Conservation (phyloP, 306 rosid species). For the Clitoria ternatea region DNA sequence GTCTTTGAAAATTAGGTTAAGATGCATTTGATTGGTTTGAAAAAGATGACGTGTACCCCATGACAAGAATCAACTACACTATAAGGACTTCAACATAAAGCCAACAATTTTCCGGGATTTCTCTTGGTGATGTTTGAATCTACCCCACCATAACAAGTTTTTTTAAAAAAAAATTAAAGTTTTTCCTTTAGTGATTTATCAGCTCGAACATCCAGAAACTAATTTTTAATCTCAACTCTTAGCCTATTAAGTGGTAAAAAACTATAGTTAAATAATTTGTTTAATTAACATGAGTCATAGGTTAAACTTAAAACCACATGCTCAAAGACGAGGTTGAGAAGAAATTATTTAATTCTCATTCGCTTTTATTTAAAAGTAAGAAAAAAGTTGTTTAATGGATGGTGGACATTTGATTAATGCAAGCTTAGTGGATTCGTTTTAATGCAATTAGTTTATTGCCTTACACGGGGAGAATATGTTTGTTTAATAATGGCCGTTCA, state of each 20-base stretch:
- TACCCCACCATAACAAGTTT: slow-evolving; percentile 28
- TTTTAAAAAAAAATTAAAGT: no score
- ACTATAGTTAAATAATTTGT: no score
- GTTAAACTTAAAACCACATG: no score
- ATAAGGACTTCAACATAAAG: slow-evolving; percentile 8
- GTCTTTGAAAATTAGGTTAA: slow-evolving; percentile 34
- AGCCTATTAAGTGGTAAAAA: no score
- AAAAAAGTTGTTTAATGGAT: slow-evolving; percentile 22
- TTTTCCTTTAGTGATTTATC: no score
- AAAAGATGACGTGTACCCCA: slow-evolving; percentile 40
- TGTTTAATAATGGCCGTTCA: slow-evolving; percentile 26
- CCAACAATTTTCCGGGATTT: slow-evolving; percentile 36
- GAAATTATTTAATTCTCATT: slow-evolving; percentile 8
- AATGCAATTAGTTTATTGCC: slow-evolving; percentile 19
- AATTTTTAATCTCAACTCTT: no score
- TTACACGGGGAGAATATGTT: slow-evolving; percentile 24
- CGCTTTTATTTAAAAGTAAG: background rate
- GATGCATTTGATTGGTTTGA: background rate
- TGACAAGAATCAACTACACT: slow-evolving; percentile 26
- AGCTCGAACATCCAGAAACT: no score
- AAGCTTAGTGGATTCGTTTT: slow-evolving; percentile 45
- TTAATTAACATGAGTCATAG: no score
- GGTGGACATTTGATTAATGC: slow-evolving; percentile 50
- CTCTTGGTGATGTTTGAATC: slow-evolving; percentile 26
- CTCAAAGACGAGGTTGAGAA: no score